Evolutionary conservation across 768 basidiomycete genomes (phyloP), one percentile per base, ranked within the genome.

Genomic region (Erythrobasidium yunnanense): DNA sequence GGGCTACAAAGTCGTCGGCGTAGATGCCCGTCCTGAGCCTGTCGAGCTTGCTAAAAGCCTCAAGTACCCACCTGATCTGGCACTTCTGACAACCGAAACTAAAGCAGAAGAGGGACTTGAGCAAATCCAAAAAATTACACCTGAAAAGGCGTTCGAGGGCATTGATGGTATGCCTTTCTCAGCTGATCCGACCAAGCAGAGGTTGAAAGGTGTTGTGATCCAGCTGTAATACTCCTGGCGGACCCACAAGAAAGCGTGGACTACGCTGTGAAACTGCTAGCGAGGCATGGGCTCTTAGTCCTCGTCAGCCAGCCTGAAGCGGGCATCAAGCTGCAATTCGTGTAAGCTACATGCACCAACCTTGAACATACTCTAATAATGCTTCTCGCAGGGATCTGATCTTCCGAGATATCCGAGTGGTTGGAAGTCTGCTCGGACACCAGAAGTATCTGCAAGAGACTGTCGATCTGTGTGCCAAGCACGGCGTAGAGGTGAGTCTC

Each of bases 21-120:
- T 70, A 0, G 70, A 71, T 46, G 55, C 69, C 27, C 38, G 70
- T 15, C 30, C 45, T 15, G 66, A 70, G 33, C 70, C 70, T 29
- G 55, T 70, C 32, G 67, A 71, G 20, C 67, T 71, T 8, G 58
- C 54, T 18, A 56, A 53, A 29, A 38, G 33, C 17, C 52, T 70
- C n/a, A 70, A 70, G 35, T 57, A 53, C 30, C 27, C 47, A 1
- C 69, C 70, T 8, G 69, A 68, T 25, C 55, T 71, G 5, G 20
- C 52, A 20, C 68, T 71, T 33, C 46, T 69, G 42, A 53, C 69
- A 2, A 69, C 55, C 3, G 33, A 46, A 47, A 33, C 68, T 4
- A 29, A 45, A 13, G 7, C 47, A 7, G 56, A 68, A 4, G 1
- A 29, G 38, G 50, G 17, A 15, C 4, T 50, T 30, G 23, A 25